Evolutionary conservation across 169 alveolate genomes (phyloP), one percentile per base, ranked within the genome.

Genomic region (Eimeria sp.): DNA sequence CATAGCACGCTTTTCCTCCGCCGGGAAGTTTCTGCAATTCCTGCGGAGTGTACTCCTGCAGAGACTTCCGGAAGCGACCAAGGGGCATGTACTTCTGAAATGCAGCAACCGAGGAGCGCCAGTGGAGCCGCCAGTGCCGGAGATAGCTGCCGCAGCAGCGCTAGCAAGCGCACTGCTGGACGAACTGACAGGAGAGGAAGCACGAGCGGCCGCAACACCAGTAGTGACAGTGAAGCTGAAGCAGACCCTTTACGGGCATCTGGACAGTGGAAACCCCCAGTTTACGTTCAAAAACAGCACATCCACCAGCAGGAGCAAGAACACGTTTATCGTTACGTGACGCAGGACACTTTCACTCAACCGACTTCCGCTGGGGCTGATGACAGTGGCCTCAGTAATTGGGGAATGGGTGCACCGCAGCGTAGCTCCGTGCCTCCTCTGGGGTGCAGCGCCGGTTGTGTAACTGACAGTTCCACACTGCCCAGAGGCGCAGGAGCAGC

Each of bases 371-470:
- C 78, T 37, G 77, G 2, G 16, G 78, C 54, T 13, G 91, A 60
- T 16, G 76, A 18, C 33, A 37, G 33, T 37, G 54, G 54, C 30
- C 40, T 66, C 64, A 37, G 64, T 33, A 66, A 87, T 43, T 62
- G 80, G 94, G 94, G 94, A 25, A 43, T n/a, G 94, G 37, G 33
- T 18, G 83, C 68, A 49, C 94, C 94, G 43, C 94, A 87, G 78
- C 80, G 94, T 14, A 87, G 82, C 72, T 87, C 94, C n/a, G 64
- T 87, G 94, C 94, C 94, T 3, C 54, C 76, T 4, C 56, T 40
- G 82, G 83, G 78, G 30, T 46, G 94, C 83, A 87, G 83, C 94
- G 66, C 49, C 78, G 49, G 56, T 20, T 37, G 78, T 40, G 58
- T 30, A n/a, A 85, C n/a, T 64, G 71, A 76, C 68, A 66, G 66